A percentile compares a stretch with the other conserved stretches of the same genome.
These are phyloP conservation scores for Tephrocybe sp. DNA, from an alignment of 768 basidiomycete genomes.

Conservation along the genomic window DNA sequence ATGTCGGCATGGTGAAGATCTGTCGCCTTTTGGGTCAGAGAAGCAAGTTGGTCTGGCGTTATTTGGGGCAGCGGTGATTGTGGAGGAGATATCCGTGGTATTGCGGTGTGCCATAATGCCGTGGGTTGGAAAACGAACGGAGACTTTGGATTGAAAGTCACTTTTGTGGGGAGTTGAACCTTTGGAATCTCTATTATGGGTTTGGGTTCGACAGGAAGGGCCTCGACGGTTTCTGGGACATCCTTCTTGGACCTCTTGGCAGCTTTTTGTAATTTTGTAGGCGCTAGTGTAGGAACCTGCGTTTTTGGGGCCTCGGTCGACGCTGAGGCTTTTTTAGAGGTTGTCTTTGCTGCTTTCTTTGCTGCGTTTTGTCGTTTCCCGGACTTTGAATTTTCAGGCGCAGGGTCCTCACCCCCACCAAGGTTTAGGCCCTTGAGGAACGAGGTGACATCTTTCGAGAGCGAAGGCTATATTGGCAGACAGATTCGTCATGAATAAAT, in stretches of 20 bases:
- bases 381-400: too few relatives aligned
- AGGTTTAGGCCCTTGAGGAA: constrained; percentile 44
- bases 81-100: constrained; percentile 39
- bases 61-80: constrained; percentile 29
- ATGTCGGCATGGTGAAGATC: constrained; percentile 44
- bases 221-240: neutral
- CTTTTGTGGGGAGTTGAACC: constrained; percentile 30
- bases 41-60: constrained; percentile 43
- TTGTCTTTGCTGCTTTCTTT: too few relatives aligned
- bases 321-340: neutral
- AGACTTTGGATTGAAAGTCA: constrained; percentile 36
- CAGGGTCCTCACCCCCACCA: too few relatives aligned
- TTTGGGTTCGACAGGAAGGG: too few relatives aligned
- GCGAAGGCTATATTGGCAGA: constrained; percentile 34
- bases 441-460: constrained; percentile 46
- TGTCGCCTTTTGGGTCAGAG: constrained; percentile 47
- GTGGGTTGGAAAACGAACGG: constrained; percentile 38
- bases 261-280: constrained; percentile 10
- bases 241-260: constrained; percentile 20
- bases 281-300: neutral
- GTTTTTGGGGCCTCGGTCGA: neutral
- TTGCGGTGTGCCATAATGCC: constrained; percentile 56
- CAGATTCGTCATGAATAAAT: too few relatives aligned
- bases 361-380: too few relatives aligned
- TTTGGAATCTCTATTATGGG: neutral